Conservation (phyloP, 2,329 filamentous ascomycete genomes). For the Talaromyces sp. region DNA sequence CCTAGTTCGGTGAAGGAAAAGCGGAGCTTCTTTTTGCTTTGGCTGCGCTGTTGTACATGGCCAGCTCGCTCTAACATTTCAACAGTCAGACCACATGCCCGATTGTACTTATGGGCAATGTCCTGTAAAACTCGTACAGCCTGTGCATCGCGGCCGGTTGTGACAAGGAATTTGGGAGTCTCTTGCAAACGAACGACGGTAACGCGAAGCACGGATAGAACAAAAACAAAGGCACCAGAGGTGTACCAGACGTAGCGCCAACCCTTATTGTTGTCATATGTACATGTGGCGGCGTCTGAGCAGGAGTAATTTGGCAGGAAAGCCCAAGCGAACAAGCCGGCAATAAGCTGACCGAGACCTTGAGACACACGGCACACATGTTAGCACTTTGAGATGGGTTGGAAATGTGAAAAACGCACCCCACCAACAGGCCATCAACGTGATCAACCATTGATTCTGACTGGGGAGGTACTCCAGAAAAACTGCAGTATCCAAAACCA, state of each 20-base stretch:
- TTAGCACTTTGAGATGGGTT: slow-evolving; percentile 5
- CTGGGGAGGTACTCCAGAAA: slow-evolving; percentile 58
- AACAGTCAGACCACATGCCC: slow-evolving; percentile 52
- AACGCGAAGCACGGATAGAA: slow-evolving; percentile 53
- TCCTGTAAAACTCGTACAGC: slow-evolving; percentile 49
- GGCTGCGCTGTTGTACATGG: slow-evolving; percentile 31
- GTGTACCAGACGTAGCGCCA: slow-evolving; percentile 59
- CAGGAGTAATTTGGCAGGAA: slow-evolving; percentile 52
- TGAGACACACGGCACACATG: neutral
- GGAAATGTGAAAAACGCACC: slow-evolving; percentile 21
- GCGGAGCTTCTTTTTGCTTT: slow-evolving; percentile 25
- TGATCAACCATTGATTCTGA: slow-evolving; percentile 59
- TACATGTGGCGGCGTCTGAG: slow-evolving; percentile 45
- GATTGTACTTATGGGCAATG: slow-evolving; percentile 53
- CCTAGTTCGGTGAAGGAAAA: slow-evolving; percentile 38
- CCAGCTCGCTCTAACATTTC: slow-evolving; percentile 50
- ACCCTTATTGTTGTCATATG: slow-evolving; percentile 52
- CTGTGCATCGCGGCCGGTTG: slow-evolving; percentile 52
- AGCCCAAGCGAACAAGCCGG: slow-evolving; percentile 55
- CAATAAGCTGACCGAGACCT: slow-evolving; percentile 49
- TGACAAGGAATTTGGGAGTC: slow-evolving; percentile 56
- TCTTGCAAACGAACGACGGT: slow-evolving; percentile 54
- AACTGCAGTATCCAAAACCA: slow-evolving; percentile 61
- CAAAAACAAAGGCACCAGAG: slow-evolving; percentile 53
- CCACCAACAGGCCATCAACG: slow-evolving; percentile 36